Base-by-base conservation (phyloP, 179 eudicot genomes). In the Drosera spatulata region DNA sequence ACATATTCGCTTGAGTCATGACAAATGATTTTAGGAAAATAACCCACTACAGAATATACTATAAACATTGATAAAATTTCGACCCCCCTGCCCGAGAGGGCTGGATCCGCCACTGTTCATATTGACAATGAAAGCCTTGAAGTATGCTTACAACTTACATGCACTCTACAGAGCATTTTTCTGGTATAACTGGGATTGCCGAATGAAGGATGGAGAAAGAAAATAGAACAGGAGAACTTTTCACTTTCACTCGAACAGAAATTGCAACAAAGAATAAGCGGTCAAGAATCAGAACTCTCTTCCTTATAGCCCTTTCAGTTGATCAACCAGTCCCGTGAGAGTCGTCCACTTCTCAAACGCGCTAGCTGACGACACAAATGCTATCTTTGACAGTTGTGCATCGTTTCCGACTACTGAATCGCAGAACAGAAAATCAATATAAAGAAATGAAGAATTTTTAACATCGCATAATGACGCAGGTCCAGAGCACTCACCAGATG, bases 271-370 rank as follows among this genome's bases (percentile, higher is more conserved):
- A 10, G 53, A 50, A 50, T 50, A 50, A 50, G 33, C 33, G 33
- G 53, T 50, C 53, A 50, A 15, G 53, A 11, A 11, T 50, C 53
- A 50, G 13, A 50, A 8, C 10, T 11, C 53, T 11, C n/a, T 22
- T 43, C 52, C 54, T 88, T 77, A 89, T 59, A 93, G 95, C 59
- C 99, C 99, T 69, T 89, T 93, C 41, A 93, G 93, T 67, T 79
- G 76, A 41, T 74, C 97, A 50, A 54, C 67, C 14, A 89, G 66
- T 44, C 99, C 99, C 47, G 90, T 72, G 41, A 93, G 70, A 44
- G 77, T 54, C 8, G 90, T 82, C 99, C 99, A 93, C 67, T 86
- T 89, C 84, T 93, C 99, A 3, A 93, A 77, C 5, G 99, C 95
- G 48, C 60, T 74, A 14, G 99, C 99, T 10, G 95, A 89, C 13